Conservation (phyloP, 1,284 basidiomycete species). For the Tranzscheliella williamsii region DNA sequence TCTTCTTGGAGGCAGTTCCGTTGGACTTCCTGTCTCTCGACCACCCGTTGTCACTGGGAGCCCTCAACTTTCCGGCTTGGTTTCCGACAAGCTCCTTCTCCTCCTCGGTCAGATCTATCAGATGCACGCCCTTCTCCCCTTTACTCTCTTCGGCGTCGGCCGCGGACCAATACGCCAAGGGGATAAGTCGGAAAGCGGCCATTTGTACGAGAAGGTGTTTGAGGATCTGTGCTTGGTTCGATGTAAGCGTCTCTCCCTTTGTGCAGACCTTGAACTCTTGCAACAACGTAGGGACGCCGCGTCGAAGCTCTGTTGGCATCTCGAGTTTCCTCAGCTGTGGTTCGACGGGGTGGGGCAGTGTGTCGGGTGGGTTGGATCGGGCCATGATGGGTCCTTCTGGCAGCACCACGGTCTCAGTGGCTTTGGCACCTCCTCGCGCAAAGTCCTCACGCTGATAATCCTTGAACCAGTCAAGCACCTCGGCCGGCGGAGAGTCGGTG, state of each 20-base stretch:
- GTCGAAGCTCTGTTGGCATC: slow-evolving; percentile 79
- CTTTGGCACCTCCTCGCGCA: slow-evolving; percentile 82
- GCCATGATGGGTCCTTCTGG: slow-evolving; percentile 65
- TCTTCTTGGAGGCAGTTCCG: slow-evolving; percentile 9
- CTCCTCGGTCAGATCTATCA: slow-evolving; percentile 35
- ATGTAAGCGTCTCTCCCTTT: slow-evolving; percentile 75
- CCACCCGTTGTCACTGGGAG: slow-evolving; percentile 36
- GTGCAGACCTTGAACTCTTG: slow-evolving; percentile 77
- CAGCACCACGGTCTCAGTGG: slow-evolving; percentile 75
- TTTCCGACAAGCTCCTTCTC: slow-evolving; percentile 41
- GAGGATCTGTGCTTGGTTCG: slow-evolving; percentile 66
- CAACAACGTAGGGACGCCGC: slow-evolving; percentile 83
- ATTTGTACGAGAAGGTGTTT: slow-evolving; percentile 58
- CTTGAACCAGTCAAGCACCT: slow-evolving; percentile 92
- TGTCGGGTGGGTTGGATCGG: slow-evolving; percentile 62
- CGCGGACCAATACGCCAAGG: slow-evolving; percentile 57
- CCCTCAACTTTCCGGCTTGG: slow-evolving; percentile 26
- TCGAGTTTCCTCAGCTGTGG: slow-evolving; percentile 91
- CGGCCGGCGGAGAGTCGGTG: slow-evolving; percentile 81
- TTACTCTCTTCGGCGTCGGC: slow-evolving; percentile 39
- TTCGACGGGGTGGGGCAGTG: slow-evolving; percentile 95
- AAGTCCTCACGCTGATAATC: slow-evolving; percentile 88
- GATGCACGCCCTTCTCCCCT: slow-evolving; percentile 34
- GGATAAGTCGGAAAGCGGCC: slow-evolving; percentile 56
- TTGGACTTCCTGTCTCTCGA: slow-evolving; percentile 28